phyloP scores from a whole-genome alignment of 208 protist genomes.

The Naegleria lovaniensis region DNA sequence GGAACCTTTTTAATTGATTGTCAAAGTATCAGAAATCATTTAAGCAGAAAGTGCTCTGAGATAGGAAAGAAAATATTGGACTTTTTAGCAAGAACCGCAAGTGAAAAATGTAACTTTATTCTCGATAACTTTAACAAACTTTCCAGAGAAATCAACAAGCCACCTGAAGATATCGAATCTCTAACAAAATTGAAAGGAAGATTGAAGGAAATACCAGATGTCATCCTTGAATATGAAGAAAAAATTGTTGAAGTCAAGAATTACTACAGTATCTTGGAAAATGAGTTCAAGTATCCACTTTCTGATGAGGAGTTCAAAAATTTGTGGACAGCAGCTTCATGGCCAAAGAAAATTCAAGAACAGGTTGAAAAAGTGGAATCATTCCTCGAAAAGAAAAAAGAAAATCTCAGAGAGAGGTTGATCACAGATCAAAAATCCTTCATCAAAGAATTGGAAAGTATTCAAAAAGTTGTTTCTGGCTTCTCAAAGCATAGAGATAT shows the following conservation, averaged over 20 bases:
- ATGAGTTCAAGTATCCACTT: slow-evolving; percentile 68
- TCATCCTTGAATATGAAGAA: slow-evolving; percentile 30
- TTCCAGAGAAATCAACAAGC: slow-evolving; percentile 32
- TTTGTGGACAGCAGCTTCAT: slow-evolving; percentile 78
- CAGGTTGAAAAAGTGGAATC: slow-evolving; percentile 55
- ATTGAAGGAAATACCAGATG: slow-evolving; percentile 39
- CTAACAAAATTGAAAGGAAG: slow-evolving; percentile 45
- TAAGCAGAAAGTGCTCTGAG: slow-evolving; percentile 41
- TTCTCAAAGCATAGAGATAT: slow-evolving; percentile 80
- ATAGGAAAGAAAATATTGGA: slow-evolving; percentile 41
- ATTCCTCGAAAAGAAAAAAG: slow-evolving; percentile 42
- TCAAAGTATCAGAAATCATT: slow-evolving; percentile 36
- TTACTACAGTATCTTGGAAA: slow-evolving; percentile 69
- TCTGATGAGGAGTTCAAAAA: slow-evolving; percentile 78
- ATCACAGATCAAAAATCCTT: slow-evolving; percentile 72
- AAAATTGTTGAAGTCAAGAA: slow-evolving; percentile 35
- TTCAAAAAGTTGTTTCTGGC: slow-evolving; percentile 41
- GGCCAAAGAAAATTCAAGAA: slow-evolving; percentile 76
- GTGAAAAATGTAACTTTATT: slow-evolving; percentile 22
- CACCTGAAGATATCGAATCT: slow-evolving; percentile 47
- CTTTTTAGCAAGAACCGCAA: slow-evolving; percentile 32
- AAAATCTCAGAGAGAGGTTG: slow-evolving; percentile 45
- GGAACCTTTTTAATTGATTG: slow-evolving; percentile 50
- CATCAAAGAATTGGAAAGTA: slow-evolving; percentile 71
- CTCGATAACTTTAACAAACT: slow-evolving; percentile 37